Evolutionary conservation across 2,329 filamentous ascomycete genomes (phyloP), one percentile per base, ranked within the genome.

Genomic region (Aspergillus sp.): DNA sequence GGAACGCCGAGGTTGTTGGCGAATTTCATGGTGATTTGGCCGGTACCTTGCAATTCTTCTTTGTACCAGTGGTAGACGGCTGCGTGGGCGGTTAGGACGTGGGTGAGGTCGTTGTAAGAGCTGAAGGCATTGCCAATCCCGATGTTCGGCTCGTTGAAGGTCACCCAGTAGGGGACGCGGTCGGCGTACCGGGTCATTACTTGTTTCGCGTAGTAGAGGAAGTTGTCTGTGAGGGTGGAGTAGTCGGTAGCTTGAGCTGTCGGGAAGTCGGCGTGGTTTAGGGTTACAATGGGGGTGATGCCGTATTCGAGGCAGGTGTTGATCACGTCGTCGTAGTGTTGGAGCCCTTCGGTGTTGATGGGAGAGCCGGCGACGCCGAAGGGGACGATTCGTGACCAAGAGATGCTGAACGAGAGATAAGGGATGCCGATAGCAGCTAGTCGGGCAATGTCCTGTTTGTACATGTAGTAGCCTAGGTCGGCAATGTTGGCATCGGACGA

Each of bases 1-100:
- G 83, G 81, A 3, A 84, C 77, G 5, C 78, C 83, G 58, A 84
- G 84, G 64, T 84, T 84, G 66, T 80, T 74, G 53, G 83, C 78
- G 8, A 81, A 81, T 11, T 79, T 78, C 57, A 81, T 69, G 1
- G 71, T 75, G 8, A 74, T 58, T 23, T 67, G 65, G 1, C 30
- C 83, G 72, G 65, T 85, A 73, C 25, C 84, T 70, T 70, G 82
- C 71, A 63, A 73, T 67, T 8, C 55, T 5, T 74, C 67, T 54
- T 81, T 80, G 44, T 77, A 80, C 48, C 80, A 73, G 50, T 74
- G 78, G 64, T 74, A 72, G 1, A 74, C 57, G 13, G 71, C 59
- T 0, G 72, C 67, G 57, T 75, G 71, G 0, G 83, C 81, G 5
- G 78, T 79, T 11, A 81, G 77, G 0, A 83, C 76, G 2, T 84